Conservation (phyloP, 257 asterid genomes). For the Solanum ossicruentum region DNA sequence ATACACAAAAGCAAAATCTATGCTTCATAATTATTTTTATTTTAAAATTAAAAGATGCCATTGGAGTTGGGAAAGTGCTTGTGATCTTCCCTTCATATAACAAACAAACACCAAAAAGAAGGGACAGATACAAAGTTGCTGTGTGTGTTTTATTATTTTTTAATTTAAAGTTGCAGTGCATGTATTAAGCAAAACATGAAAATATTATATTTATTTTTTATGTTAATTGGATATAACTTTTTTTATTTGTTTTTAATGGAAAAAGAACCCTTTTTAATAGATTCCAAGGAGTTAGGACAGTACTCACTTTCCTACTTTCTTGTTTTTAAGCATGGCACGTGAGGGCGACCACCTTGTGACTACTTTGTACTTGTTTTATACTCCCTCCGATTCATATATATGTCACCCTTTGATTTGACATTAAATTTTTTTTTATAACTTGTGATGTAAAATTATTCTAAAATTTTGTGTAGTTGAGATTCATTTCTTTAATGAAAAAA, state of each 20-base stretch:
- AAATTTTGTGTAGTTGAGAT: no score
- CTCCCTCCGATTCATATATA: no score
- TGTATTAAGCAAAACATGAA: not conserved
- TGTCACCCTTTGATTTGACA: no score
- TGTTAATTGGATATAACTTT: not conserved
- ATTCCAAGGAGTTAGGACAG: not conserved
- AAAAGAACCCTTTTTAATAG: not conserved
- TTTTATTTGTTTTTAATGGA: not conserved
- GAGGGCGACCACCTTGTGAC: not conserved
- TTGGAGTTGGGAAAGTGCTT: slow-evolving; percentile 6
- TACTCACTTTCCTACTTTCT: not conserved
- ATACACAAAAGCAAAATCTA: not conserved
- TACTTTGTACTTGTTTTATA: not conserved
- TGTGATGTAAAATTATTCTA: no score
- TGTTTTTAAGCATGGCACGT: not conserved
- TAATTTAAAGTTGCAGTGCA: not conserved
- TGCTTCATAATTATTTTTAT: not conserved
- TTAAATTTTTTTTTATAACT: no score
- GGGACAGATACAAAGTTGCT: slow-evolving; percentile 1
- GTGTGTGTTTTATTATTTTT: not conserved
- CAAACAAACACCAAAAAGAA: slow-evolving; percentile 6
- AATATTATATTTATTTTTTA: not conserved
- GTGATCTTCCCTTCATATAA: slow-evolving; percentile 7
- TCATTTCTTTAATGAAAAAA: no score
- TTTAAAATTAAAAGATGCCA: not conserved